Base-by-base conservation (phyloP, 2,329 filamentous ascomycete genomes). In the Sporothrix luriei region DNA sequence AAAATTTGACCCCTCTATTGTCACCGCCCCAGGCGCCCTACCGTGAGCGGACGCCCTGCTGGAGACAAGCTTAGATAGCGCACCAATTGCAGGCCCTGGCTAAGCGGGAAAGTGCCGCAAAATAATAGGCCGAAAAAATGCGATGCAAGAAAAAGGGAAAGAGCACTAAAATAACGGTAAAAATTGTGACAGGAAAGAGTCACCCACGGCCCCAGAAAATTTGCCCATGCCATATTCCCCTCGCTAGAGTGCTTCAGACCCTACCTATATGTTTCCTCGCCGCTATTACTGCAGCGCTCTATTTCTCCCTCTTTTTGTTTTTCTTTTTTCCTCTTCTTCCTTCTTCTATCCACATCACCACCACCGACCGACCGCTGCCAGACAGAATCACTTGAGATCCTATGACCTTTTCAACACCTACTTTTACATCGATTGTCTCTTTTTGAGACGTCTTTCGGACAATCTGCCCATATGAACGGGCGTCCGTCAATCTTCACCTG, bases 401-500 rank as follows among this genome's bases (percentile, higher is more conserved):
- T 48, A 68, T 71, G 40, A 40, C 24, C 64, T 29, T 48, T 10
- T 29, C n/a, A 19, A 29, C 21, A 6, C 21, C 70, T 59, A 55
- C 65, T 69, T 71, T 68, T 69, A 68, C 54, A 71, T 57, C 72
- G 71, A 75, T 70, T 73, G 69, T 72, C 72, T 72, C 72, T 74
- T 73, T 71, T 75, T 76, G 75, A 79, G 74, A 76, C 78, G 77
- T 74, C 74, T 75, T 74, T 75, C 74, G 70, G 77, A 76, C 81
- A 85, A 81, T 85, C 84, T 69, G 90, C 88, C 85, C 89, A 90
- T 90, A 93, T 93, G 91, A 91, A 89, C 90, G 90, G 90, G 85
- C 89, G 90, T 87, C 85, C 87, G 83, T 92, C 91, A 82, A 87
- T 90, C 81, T 94, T 93, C 85, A 94, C 91, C 84, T 94, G 91